Base-by-base conservation (phyloP, 345 rosid species). In the Dimocarpus longan region DNA sequence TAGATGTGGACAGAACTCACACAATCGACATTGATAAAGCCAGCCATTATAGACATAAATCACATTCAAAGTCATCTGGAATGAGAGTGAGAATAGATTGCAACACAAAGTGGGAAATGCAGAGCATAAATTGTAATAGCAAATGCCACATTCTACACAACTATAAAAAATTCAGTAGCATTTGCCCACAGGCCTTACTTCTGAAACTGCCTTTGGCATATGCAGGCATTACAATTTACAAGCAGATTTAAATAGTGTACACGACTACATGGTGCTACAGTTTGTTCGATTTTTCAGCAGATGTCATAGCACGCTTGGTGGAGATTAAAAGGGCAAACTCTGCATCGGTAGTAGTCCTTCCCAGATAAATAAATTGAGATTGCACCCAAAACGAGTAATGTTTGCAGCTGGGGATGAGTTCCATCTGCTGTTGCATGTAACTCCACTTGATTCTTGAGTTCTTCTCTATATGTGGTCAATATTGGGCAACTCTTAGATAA, bases 1-100 rank as follows among this genome's bases (percentile, higher is more conserved):
- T 62, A 84, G 84, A 79, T 91, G 91, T 3, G 87, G 46, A 65
- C 89, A 86, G 32, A 87, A 91, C 57, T 86, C 92, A 68, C 91
- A 91, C 68, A 71, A 78, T 9, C 72, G 80, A 71, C 94, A 91
- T 43, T 88, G 78, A 73, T 89, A 89, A 1, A 89, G 81, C 94
- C 92, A 89, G 3, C 85, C 89, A 13, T 77, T 77, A 24, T 59
- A 76, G 70, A 79, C 94, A 91, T 28, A 84, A 37, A 74, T 86
- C 90, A 70, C 91, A 89, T 70, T 66, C 68, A 71, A 88, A 86
- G 22, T 83, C 85, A 44, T 80, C 79, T 0, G 91, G 88, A 66
- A 82, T 89, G 94, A 43, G 83, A 87, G 69, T 89, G 94, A 42
- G 81, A 66, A 67, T 57, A 10, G 56, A 84, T 80, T 28, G 83